A percentile compares a stretch with the other conserved stretches of the same genome.
Conservation (phyloP, 106 monocot species). For the Xerophyta viscosa region DNA sequence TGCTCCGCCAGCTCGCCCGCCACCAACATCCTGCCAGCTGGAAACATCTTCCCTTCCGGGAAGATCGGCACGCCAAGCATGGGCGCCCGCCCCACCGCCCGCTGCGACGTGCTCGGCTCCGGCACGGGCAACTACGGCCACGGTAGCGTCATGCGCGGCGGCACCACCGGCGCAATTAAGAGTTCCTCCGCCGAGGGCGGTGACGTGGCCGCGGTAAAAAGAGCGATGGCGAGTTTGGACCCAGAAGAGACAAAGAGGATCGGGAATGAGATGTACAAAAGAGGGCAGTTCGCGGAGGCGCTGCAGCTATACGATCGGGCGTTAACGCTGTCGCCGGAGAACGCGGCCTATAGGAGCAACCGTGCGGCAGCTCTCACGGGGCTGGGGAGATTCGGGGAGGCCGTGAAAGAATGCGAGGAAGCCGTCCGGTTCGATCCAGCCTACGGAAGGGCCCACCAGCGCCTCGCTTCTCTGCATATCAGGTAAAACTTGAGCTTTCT, state of each 20-base stretch:
- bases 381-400: conserved; percentile 47
- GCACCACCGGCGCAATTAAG: neutral
- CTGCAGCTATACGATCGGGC: conserved; percentile 61
- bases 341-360: conserved; percentile 54
- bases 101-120: conserved; percentile 50
- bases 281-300: conserved; percentile 51
- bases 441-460: conserved; percentile 48
- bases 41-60: conserved; percentile 72
- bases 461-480: conserved; percentile 45
- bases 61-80: conserved; percentile 32
- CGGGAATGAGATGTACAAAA: conserved; percentile 64
- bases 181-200: neutral
- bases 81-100: conserved; percentile 7
- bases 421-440: conserved; percentile 58
- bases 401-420: conserved; percentile 62
- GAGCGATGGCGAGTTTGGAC: conserved; percentile 39
- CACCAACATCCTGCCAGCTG: conserved; percentile 43
- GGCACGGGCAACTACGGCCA: conserved; percentile 73
- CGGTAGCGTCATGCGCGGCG: conserved; percentile 53
- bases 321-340: conserved; percentile 41
- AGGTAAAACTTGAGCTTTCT: conserved; percentile 18
- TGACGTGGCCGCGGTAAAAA: conserved; percentile 12
- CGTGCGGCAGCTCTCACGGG: conserved; percentile 55
- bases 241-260: conserved; percentile 56
- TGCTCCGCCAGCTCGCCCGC: conserved; percentile 19